Evolutionary conservation across 2,329 filamentous ascomycete genomes (phyloP), one percentile per base, ranked within the genome.

Genomic region (Trichoderma breve): DNA sequence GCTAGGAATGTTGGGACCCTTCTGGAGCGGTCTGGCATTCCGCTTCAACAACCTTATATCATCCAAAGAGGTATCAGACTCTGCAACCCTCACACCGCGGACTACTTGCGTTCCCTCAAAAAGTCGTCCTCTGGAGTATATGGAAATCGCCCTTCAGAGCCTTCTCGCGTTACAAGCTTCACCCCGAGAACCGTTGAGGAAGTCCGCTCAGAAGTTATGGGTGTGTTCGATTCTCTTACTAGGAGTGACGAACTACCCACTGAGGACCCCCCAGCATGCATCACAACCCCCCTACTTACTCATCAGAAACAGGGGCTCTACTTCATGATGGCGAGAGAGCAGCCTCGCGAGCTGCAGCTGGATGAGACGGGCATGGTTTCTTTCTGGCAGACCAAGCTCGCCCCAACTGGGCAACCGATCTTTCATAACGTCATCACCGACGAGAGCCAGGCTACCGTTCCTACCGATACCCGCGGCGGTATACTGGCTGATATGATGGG

Each of bases 221-320:
- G 90, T 55, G 93, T 98, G 79, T 97, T 99, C 77, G 94, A 98
- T 82, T 92, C 91, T 8, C 88, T 98, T 51, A 88, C 91, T 30
- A 91, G 91, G 76, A 90, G 87, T 11, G 92, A 97, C 71, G 89
- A 93, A 73, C 83, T 98, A 7, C 92, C 92, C 0, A 88, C 91
- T 74, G 90, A 91, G 83, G 90, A 95, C 4, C 87, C 93, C 0
- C 86, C 89, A 68, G 74, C 82, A 3, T 81, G 84, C 7, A 86
- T 96, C 68, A 86, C 87, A 71, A 94, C 91, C 0, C 85, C 89
- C 32, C 83, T 98, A 21, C 89, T 98, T 55, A 87, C 87, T 72
- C 95, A 98, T 81, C 95, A 98, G 80, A 96, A 93, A 80, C 94
- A 98, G 81, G 95, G 92, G 0, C 86, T 98, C 0, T 89, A 91